A percentile compares a stretch with the other conserved stretches of the same genome.
Conservation (phyloP, 1,139 yeast genomes). For the Magnusiomyces tetraspermus region DNA sequence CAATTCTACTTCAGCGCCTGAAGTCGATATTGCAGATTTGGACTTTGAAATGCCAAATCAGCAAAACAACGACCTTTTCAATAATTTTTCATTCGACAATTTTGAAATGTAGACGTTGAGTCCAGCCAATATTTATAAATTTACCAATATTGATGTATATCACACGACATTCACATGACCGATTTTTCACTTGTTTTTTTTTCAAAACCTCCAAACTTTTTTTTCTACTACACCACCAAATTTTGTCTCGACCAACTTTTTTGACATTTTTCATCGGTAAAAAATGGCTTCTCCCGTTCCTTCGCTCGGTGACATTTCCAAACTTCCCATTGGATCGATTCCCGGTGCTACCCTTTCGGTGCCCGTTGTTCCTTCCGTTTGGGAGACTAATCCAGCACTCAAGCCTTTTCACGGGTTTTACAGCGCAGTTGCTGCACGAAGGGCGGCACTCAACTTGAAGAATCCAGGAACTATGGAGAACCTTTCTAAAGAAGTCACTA, state of each 20-base stretch:
- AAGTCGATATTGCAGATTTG: background rate
- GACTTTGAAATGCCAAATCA: background rate
- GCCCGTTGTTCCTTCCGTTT: slow-evolving; percentile 34
- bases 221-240: background rate
- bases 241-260: background rate
- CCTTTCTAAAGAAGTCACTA: slow-evolving; percentile 82
- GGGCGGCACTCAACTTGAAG: slow-evolving; percentile 68
- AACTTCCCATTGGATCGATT: slow-evolving; percentile 15
- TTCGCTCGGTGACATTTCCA: slow-evolving; percentile 23
- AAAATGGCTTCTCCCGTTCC: slow-evolving; percentile 14
- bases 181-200: too few species aligned
- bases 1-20: too few species aligned
- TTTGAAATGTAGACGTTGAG: slow-evolving; percentile 1
- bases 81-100: background rate
- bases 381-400: slow-evolving; percentile 82
- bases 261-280: background rate
- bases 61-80: background rate
- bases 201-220: too few species aligned
- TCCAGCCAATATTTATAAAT: too few species aligned
- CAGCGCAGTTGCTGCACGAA: slow-evolving; percentile 60
- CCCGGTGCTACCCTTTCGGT: slow-evolving; percentile 17
- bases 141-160: too few species aligned
- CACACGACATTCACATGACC: too few species aligned
- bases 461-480: slow-evolving; percentile 96
- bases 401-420: slow-evolving; percentile 73